Evolutionary conservation across 179 eudicot genomes (phyloP), one percentile per base, ranked within the genome.

Genomic region (Spinacia oleracea): DNA sequence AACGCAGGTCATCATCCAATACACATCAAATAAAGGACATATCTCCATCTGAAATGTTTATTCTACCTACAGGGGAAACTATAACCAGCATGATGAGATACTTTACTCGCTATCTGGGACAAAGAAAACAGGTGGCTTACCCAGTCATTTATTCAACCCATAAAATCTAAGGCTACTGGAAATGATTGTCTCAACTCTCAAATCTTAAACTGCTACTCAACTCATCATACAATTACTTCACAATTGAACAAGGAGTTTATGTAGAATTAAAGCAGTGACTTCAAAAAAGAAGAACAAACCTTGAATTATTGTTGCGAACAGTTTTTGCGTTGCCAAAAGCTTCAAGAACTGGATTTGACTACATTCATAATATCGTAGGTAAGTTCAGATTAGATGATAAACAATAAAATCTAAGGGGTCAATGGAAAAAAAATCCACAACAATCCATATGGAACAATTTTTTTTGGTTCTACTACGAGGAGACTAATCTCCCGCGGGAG

Each of bases 291-390:
- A 58, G 81, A 70, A 51, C 87, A 83, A 79, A 96, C 99, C 99
- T 95, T 73, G 99, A 96, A 80, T 96, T 96, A 87, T 96, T 93
- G 78, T 95, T 93, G 79, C 97, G 88, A 79, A 93, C 91, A 72
- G 98, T 95, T 86, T 95, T 95, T 60, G 96, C 99, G 83, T 96
- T 96, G 79, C 99, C 97, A 87, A 96, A 96, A 76, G 99, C 99
- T 86, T 96, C 99, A 60, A 96, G 94, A 74, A 96, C 98, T 75
- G 99, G 99, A 88, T 91, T 96, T 67, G 98, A 96, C 99, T 93
- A 86, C 91, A 89, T 53, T 63, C 73, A 75, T 70, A 72, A 69
- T 35, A 82, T 68, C 74, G 72, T 31, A 77, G 51, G 27, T 76
- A 29, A 78, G 35, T 48, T 63, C 9, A 50, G 56, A 50, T 70